Conservation (phyloP, 2,329 filamentous ascomycete genomes). For the Scedosporium minutisporum region DNA sequence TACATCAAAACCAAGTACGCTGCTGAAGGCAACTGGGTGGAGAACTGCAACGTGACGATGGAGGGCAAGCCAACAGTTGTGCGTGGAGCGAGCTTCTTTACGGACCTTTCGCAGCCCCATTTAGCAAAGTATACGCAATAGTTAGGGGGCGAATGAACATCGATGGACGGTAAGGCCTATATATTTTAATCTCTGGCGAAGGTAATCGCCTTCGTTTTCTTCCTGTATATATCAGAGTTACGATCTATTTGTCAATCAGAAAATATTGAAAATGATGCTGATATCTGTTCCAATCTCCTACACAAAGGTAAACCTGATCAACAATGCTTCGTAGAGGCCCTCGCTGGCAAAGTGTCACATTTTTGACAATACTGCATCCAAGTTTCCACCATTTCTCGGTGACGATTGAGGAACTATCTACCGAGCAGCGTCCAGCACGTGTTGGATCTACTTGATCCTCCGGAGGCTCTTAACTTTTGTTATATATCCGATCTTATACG, state of each 20-base stretch:
- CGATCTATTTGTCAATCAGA: no score
- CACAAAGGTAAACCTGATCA: no score
- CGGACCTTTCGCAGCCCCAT: slow-evolving; percentile 30
- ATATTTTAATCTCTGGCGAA: neutral
- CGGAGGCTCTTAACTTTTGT: no score
- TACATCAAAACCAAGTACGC: slow-evolving; percentile 35
- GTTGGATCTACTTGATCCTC: neutral
- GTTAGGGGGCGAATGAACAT: neutral
- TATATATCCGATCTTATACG: no score
- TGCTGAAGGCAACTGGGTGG: slow-evolving; percentile 38
- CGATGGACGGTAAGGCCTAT: neutral
- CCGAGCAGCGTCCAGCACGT: neutral
- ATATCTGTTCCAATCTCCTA: no score
- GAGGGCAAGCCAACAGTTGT: slow-evolving; percentile 28
- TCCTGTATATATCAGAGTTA: no score
- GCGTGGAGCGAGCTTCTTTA: slow-evolving; percentile 40
- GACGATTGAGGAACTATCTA: neutral
- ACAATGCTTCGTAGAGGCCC: no score
- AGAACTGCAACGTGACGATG: slow-evolving; percentile 36
- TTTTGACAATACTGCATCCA: no score
- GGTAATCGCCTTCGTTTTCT: neutral
- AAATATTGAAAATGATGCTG: no score
- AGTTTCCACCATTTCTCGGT: neutral
- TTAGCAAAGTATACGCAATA: slow-evolving; percentile 14
- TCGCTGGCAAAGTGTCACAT: no score